Base-by-base conservation (phyloP, 2,329 filamentous ascomycete species). In the Aspergillus felis region DNA sequence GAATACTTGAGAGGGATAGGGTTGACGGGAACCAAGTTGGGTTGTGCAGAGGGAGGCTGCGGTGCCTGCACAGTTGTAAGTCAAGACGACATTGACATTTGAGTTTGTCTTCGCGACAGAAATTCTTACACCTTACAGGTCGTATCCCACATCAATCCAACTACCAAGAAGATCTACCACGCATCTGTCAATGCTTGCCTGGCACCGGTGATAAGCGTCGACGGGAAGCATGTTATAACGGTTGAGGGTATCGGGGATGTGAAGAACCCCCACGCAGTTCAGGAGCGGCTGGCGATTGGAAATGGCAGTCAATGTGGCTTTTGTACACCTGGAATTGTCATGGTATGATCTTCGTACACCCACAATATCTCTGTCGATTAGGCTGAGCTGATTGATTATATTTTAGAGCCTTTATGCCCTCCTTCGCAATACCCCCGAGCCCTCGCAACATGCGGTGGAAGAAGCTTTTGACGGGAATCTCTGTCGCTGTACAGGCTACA, bases 191-290 rank as follows among this genome's bases (percentile, higher is more conserved):
- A 99, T 72, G 94, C 94, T 46, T 99, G 94, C 72, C 81, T 99
- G 53, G 93, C 94, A 10, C 94, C 94, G 6, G 82, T 99, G 50
- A 90, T 92, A 64, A 96, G 92, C 68, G 84, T 97, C 47, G 94
- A 97, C 73, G 94, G 94, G 48, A 99, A 99, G 74, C 94, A 99
- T 82, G 91, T 97, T 69, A 92, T 99, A 71, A 99, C 94, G 3
- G 88, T 99, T 44, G 94, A 99, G 76, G 94, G 94, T 6, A 97
- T 99, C 67, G 94, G 94, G 10, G 90, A 89, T 71, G 87, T 90
- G 28, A 88, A 94, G 73, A 85, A 82, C 46, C 94, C 94, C 4
- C 94, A 99, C 78, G 90, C 93, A 1, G 81, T 88, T 3, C 94
- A 97, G 72, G 92, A 97, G 77, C 84, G 94, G 50, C 89, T 99